Evolutionary conservation across 2,329 filamentous ascomycete species (phyloP), one percentile per base, ranked within the genome.

Genomic region (Diaporthe humulicola): DNA sequence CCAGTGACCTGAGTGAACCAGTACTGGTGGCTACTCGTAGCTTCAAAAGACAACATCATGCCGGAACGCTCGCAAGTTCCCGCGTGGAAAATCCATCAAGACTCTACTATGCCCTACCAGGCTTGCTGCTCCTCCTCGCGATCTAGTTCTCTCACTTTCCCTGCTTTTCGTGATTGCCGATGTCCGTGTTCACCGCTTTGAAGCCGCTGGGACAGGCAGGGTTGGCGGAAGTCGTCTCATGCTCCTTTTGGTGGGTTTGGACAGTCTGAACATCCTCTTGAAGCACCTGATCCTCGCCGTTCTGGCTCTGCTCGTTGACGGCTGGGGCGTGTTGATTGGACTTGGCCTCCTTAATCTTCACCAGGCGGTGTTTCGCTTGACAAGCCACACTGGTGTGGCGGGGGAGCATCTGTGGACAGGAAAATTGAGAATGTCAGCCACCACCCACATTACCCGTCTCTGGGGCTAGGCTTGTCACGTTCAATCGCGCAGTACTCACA

Each of bases 231-330:
- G 57, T 7, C 14, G 3, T 5, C 36, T 28, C 2, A 17, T 42
- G n/a, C 12, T 8, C n/a, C 3, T 19, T 2, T 1, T 19, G 22
- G 2, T n/a, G 22, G 7, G 3, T 14, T 3, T 2, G 19, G 6
- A 22, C 28, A 7, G 28, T 28, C 4, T 66, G 22, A 0, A 28
- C 17, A 17, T 9, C 15, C 7, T 28, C 19, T n/a, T 42, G 9
- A 4, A 17, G 6, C 12, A 12, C 12, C 22, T 25, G 4, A 7
- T 0, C 33, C 10, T 38, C 5, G 1, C 25, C 6, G 9, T 5
- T 42, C 14, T 42, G 36, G 0, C n/a, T 36, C n/a, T n/a, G 4
- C 36, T 33, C 14, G 14, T n/a, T n/a, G 36, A 9, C n/a, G 8
- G 5, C 36, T 8, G 38, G 19, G n/a, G 9, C 9, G 12, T 36